Percentiles rank a stretch among this genome's conserved stretches.
Evolutionary conservation across 2,329 filamentous ascomycete species (phyloP).

Genomic region (Aspergillus ibericus): DNA sequence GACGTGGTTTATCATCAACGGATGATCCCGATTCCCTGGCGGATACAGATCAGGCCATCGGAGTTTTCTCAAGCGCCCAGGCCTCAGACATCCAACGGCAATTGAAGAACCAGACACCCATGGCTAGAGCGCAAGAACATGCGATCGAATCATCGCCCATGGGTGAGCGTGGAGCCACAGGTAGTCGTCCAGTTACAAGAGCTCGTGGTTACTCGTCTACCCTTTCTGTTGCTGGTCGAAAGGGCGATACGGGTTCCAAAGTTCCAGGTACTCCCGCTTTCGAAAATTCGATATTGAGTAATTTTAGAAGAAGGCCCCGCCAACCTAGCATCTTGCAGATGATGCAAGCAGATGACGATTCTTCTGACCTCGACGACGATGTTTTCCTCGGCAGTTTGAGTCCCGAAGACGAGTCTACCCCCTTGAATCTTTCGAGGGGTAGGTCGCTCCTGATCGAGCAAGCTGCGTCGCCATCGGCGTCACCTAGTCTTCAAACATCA

Average conservation of each 20-base stretch:
- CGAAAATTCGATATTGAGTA: constrained; percentile 46
- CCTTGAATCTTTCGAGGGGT: constrained; percentile 37
- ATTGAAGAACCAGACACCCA: constrained; percentile 33
- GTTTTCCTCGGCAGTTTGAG: constrained; percentile 45
- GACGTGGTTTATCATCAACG: not conserved
- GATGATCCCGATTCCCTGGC: constrained; percentile 5
- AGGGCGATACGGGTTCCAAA: constrained; percentile 36
- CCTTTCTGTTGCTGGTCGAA: constrained; percentile 38
- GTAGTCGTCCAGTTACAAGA: constrained; percentile 37
- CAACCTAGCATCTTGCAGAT: constrained; percentile 48
- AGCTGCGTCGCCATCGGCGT: constrained; percentile 25
- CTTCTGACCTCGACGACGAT: constrained; percentile 38
- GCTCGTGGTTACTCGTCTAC: constrained; percentile 43
- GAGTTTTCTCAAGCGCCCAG: constrained; percentile 11
- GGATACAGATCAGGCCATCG: not conserved
- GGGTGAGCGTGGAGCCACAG: constrained; percentile 32
- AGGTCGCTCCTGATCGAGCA: constrained; percentile 30
- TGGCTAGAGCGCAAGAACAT: constrained; percentile 31
- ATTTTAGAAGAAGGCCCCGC: constrained; percentile 45
- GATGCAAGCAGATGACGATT: constrained; percentile 44
- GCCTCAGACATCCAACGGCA: constrained; percentile 21
- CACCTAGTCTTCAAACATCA: constrained; percentile 26
- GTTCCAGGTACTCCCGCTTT: constrained; percentile 43
- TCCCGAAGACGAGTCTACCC: constrained; percentile 48
- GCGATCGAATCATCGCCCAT: constrained; percentile 38